These are phyloP conservation scores for Colletotrichum agaves DNA, from an alignment of 2,329 filamentous ascomycete genomes.

Conservation along the genomic window DNA sequence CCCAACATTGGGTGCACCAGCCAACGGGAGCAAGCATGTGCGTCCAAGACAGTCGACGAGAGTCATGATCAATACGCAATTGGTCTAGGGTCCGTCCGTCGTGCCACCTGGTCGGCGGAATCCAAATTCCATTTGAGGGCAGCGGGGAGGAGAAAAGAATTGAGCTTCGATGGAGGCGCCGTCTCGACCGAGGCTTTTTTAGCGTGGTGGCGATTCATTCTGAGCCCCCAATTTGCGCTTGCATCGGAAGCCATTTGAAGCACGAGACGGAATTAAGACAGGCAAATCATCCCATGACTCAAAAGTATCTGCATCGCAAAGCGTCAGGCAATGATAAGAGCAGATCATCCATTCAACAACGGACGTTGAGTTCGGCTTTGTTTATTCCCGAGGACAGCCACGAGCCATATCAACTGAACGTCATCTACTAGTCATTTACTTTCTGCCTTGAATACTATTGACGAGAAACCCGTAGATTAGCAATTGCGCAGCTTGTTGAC, in stretches of 20 bases:
- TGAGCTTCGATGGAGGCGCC: background rate
- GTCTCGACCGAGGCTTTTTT: constrained; percentile 17
- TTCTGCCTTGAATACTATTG: background rate
- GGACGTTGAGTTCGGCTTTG: background rate
- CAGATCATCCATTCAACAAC: background rate
- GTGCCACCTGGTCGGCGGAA: constrained; percentile 13
- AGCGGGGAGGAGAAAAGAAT: background rate
- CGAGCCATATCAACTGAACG: background rate
- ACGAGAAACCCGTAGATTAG: background rate
- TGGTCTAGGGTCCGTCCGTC: constrained; percentile 1
- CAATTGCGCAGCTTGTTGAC: background rate
- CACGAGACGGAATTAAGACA: constrained; percentile 22
- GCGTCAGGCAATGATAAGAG: background rate
- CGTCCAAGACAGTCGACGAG: background rate
- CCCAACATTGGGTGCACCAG: background rate
- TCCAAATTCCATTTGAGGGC: constrained; percentile 17
- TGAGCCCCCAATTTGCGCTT: background rate
- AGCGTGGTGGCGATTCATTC: constrained; percentile 23
- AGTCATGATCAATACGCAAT: constrained; percentile 23
- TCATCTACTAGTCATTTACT: background rate
- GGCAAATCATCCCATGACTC: constrained; percentile 22
- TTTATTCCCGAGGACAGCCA: background rate
- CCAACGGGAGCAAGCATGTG: constrained; percentile 25
- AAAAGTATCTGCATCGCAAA: background rate
- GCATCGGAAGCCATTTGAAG: background rate